These are phyloP conservation scores for Sarocladium kiliense DNA, from an alignment of 2,329 filamentous ascomycete species.

Conservation along the genomic window DNA sequence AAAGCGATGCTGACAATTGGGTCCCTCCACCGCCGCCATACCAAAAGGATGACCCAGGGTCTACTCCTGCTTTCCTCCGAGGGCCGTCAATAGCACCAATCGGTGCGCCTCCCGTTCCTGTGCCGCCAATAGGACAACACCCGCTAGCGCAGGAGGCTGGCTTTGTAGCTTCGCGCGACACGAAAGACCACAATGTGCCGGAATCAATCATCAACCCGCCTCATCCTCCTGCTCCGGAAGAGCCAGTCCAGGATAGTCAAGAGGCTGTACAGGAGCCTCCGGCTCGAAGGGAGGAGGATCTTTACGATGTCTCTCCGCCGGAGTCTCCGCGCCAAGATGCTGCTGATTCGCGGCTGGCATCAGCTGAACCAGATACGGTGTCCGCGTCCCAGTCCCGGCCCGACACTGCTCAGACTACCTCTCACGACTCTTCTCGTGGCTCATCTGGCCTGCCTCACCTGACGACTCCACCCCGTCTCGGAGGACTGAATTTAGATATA, in stretches of 20 bases:
- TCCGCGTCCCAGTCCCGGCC: background rate
- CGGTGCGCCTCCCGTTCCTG: constrained; percentile 18
- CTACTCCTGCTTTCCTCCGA: constrained; percentile 51
- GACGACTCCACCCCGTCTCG: background rate
- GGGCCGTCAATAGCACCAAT: constrained; percentile 37
- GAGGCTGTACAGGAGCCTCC: constrained; percentile 4
- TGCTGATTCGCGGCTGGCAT: background rate
- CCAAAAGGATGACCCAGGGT: constrained; percentile 56
- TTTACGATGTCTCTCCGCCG: constrained; percentile 44
- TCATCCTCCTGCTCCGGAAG: background rate
- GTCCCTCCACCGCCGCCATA: constrained; percentile 82
- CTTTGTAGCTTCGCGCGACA: background rate
- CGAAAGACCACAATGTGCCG: background rate
- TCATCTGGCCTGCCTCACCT: background rate
- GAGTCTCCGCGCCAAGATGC: constrained; percentile 28
- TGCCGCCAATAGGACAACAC: constrained; percentile 18
- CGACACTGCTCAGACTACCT: background rate
- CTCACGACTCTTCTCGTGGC: background rate
- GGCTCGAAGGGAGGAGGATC: constrained; percentile 26
- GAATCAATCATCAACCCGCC: constrained; percentile 4
- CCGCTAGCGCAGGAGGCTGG: background rate
- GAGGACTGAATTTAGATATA: constrained; percentile 23
- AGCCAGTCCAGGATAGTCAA: constrained; percentile 10
- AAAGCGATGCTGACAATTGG: constrained; percentile 87
- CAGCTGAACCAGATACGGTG: background rate